These are phyloP conservation scores for Cladosporium sp. DNA, from an alignment of 2,329 filamentous ascomycete species.

Conservation along the genomic window DNA sequence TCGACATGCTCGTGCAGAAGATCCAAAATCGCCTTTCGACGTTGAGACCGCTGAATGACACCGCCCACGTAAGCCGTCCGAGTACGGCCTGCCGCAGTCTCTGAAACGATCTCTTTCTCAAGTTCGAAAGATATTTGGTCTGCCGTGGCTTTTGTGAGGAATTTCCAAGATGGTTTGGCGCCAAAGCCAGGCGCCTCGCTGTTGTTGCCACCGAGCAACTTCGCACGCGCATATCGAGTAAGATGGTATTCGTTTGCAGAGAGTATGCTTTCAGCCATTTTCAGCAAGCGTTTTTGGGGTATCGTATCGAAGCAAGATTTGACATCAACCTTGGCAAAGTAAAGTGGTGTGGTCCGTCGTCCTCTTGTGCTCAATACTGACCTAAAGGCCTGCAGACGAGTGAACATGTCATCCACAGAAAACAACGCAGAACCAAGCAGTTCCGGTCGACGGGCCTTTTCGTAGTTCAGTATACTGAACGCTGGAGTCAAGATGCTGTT, in stretches of 20 bases:
- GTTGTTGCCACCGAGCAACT: slow-evolving; percentile 45
- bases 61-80: slow-evolving; percentile 78
- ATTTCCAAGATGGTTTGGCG: slow-evolving; percentile 41
- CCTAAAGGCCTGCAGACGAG: slow-evolving; percentile 70
- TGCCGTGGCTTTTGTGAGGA: slow-evolving; percentile 42
- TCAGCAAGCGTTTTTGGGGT: slow-evolving; percentile 72
- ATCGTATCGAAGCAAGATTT: slow-evolving; percentile 94
- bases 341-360: slow-evolving; percentile 54
- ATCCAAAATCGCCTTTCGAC: slow-evolving; percentile 61
- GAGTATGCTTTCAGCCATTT: slow-evolving; percentile 61
- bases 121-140: slow-evolving; percentile 28
- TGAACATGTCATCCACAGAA: slow-evolving; percentile 78
- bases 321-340: slow-evolving; percentile 92
- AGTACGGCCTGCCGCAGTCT: slow-evolving; percentile 40
- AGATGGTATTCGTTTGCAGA: slow-evolving; percentile 66
- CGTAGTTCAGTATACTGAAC: slow-evolving; percentile 73
- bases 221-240: slow-evolving; percentile 72
- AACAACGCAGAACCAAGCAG: slow-evolving; percentile 77
- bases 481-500: slow-evolving; percentile 72
- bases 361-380: slow-evolving; percentile 42
- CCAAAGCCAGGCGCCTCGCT: slow-evolving; percentile 36
- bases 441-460: slow-evolving; percentile 58
- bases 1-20: slow-evolving; percentile 78
- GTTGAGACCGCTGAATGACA: slow-evolving; percentile 58
- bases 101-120: slow-evolving; percentile 20